phyloP scores from a whole-genome alignment of 2,329 filamentous ascomycete species.

The Xylariomycetidae sp. region DNA sequence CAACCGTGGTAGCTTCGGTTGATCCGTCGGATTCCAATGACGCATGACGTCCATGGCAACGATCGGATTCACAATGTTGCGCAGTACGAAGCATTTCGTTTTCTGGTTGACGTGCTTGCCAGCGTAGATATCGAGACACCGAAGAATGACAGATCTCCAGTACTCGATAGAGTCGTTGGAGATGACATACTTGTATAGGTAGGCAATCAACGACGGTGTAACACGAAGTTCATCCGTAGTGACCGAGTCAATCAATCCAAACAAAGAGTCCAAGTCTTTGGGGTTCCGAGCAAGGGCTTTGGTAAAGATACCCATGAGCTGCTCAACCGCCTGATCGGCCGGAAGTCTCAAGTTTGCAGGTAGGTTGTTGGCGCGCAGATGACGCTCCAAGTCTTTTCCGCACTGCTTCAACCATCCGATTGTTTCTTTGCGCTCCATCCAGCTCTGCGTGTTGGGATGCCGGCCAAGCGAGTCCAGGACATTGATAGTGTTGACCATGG shows the following conservation, averaged over 20 bases:
- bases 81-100: slow-evolving; percentile 87
- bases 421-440: slow-evolving; percentile 63
- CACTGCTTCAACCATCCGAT: slow-evolving; percentile 56
- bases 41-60: slow-evolving; percentile 94
- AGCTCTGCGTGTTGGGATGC: slow-evolving; percentile 57
- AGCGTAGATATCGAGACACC: slow-evolving; percentile 83
- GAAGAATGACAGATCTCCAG: slow-evolving; percentile 73
- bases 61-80: slow-evolving; percentile 90
- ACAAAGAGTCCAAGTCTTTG: slow-evolving; percentile 75
- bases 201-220: slow-evolving; percentile 68
- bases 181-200: slow-evolving; percentile 82
- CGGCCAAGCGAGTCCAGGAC: slow-evolving; percentile 73
- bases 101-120: slow-evolving; percentile 74
- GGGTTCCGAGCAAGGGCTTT: slow-evolving; percentile 70
- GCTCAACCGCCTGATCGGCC: slow-evolving; percentile 82
- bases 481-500: slow-evolving; percentile 82
- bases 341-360: slow-evolving; percentile 70
- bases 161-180: slow-evolving; percentile 79
- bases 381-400: slow-evolving; percentile 72
- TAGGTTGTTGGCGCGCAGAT: slow-evolving; percentile 64
- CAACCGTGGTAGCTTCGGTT: slow-evolving; percentile 57
- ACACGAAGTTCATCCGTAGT: slow-evolving; percentile 77
- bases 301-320: slow-evolving; percentile 79
- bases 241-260: slow-evolving; percentile 75
- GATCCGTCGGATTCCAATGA: slow-evolving; percentile 59